These are phyloP conservation scores for Crithidia sp. DNA, from an alignment of 208 protist genomes.

Conservation along the genomic window DNA sequence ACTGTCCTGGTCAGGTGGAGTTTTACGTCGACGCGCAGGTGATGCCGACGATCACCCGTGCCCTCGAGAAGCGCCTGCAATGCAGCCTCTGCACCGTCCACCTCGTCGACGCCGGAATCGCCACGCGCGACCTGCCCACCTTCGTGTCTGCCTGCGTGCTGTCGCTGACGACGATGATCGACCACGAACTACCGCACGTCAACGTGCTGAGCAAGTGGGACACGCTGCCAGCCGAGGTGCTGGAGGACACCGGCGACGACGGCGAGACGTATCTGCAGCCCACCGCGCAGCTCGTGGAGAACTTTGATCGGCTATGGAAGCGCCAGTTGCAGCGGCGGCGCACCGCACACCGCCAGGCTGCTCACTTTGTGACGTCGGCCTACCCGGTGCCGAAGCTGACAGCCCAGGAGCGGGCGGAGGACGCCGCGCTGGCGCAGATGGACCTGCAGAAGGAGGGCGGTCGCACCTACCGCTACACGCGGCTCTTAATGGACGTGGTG, in stretches of 20 bases:
- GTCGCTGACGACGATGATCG: constrained; percentile 96
- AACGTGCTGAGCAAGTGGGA: constrained; percentile 99
- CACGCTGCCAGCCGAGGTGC: constrained; percentile 57
- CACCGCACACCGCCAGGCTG: constrained; percentile 50
- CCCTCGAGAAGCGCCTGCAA: constrained; percentile 62
- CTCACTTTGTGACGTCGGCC: constrained; percentile 34
- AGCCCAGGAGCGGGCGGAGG: constrained; percentile 49
- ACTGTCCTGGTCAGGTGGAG: constrained; percentile 99
- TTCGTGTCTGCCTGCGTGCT: constrained; percentile 97
- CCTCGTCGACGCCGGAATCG: constrained; percentile 94
- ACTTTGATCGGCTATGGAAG: constrained; percentile 86
- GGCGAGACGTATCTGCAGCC: constrained; percentile 56
- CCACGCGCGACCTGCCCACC: constrained; percentile 94
- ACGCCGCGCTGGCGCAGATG: constrained; percentile 36
- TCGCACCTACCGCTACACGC: constrained; percentile 76
- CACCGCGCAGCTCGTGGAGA: constrained; percentile 64
- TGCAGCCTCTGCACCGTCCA: constrained; percentile 92
- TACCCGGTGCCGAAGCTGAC: constrained; percentile 33
- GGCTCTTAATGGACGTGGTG: constrained; percentile 90
- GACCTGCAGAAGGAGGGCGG: constrained; percentile 73
- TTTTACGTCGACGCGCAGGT: constrained; percentile 96
- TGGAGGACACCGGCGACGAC: constrained; percentile 86
- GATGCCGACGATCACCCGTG: constrained; percentile 86
- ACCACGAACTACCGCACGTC: constrained; percentile 95
- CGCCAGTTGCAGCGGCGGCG: constrained; percentile 64